Evolutionary conservation across 1,139 yeast species (phyloP).

Genomic region (Lodderomyces theae): DNA sequence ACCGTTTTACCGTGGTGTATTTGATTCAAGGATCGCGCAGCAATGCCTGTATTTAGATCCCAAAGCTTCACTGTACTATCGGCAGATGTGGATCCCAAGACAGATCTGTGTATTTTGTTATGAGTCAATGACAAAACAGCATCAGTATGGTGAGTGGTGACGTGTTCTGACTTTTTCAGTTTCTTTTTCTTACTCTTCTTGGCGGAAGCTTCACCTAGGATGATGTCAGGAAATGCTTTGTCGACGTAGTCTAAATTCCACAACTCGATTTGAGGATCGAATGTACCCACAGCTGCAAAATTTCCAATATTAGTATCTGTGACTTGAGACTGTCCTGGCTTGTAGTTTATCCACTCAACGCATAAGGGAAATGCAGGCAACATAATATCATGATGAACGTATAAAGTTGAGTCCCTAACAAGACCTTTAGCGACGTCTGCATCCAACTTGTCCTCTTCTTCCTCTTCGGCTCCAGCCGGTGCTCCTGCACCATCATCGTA

Average conservation of each 20-base stretch:
- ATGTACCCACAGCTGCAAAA: conserved; percentile 94
- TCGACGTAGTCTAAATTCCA: conserved; percentile 95
- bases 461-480: conserved; percentile 61
- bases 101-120: conserved; percentile 76
- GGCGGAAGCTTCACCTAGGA: conserved; percentile 73
- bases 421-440: conserved; percentile 68
- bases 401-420: conserved; percentile 69
- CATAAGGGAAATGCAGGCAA: conserved; percentile 95
- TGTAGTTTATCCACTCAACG: conserved; percentile 89
- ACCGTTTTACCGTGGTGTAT: conserved; percentile 73
- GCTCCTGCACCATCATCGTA: conserved; percentile 94
- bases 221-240: conserved; percentile 91
- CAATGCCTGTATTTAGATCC: conserved; percentile 77
- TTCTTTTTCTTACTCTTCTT: conserved; percentile 47
- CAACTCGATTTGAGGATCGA: conserved; percentile 94
- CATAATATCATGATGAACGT: conserved; percentile 96
- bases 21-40: conserved; percentile 65
- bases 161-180: conserved; percentile 51
- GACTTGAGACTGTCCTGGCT: conserved; percentile 46
- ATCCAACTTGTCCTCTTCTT: conserved; percentile 59
- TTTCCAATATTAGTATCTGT: conserved; percentile 59
- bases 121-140: conserved; percentile 88
- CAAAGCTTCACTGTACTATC: conserved; percentile 92
- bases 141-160: conserved; percentile 84
- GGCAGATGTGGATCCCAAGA: conserved; percentile 92